Percentiles rank a stretch among this genome's conserved stretches.
phyloP scores from a whole-genome alignment of 1,139 yeast species.

The Pichia sp. region DNA sequence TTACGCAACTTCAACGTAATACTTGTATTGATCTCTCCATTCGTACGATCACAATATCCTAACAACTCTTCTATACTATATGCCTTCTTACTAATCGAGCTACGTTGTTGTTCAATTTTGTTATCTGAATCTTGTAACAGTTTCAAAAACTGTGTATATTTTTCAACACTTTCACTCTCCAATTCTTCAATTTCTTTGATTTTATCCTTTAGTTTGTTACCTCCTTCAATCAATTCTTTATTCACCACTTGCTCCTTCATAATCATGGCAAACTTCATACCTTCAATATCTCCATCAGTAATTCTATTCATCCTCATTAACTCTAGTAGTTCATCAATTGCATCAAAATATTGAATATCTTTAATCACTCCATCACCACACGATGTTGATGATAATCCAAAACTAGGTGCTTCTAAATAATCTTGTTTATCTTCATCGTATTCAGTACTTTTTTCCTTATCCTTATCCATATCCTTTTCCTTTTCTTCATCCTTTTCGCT shows the following conservation, averaged over 20 bases:
- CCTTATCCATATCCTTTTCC: not conserved
- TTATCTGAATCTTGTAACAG: slow-evolving; percentile 20
- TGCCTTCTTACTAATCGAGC: slow-evolving; percentile 18
- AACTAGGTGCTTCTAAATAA: too few relatives aligned
- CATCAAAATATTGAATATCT: slow-evolving; percentile 7
- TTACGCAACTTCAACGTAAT: slow-evolving; percentile 64
- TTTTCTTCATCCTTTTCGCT: not conserved
- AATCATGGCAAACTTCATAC: slow-evolving; percentile 11
- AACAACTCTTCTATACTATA: slow-evolving; percentile 53
- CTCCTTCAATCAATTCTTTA: not conserved
- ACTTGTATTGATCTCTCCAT: slow-evolving; percentile 80
- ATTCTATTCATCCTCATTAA: slow-evolving; percentile 1
- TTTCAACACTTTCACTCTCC: slow-evolving; percentile 12
- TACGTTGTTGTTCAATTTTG: slow-evolving; percentile 18
- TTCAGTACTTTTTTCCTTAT: not conserved
- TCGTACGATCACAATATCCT: slow-evolving; percentile 65
- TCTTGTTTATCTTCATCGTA: not conserved
- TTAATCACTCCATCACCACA: not conserved
- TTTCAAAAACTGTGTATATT: slow-evolving; percentile 14
- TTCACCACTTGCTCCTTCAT: slow-evolving; percentile 5
- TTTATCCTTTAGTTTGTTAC: slow-evolving; percentile 6
- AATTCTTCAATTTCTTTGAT: slow-evolving; percentile 14
- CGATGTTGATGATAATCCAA: too few relatives aligned
- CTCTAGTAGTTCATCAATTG: slow-evolving; percentile 7
- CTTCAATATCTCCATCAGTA: slow-evolving; percentile 9